These are phyloP conservation scores for Lactarius sp. DNA, from an alignment of 768 basidiomycete species.

Conservation along the genomic window DNA sequence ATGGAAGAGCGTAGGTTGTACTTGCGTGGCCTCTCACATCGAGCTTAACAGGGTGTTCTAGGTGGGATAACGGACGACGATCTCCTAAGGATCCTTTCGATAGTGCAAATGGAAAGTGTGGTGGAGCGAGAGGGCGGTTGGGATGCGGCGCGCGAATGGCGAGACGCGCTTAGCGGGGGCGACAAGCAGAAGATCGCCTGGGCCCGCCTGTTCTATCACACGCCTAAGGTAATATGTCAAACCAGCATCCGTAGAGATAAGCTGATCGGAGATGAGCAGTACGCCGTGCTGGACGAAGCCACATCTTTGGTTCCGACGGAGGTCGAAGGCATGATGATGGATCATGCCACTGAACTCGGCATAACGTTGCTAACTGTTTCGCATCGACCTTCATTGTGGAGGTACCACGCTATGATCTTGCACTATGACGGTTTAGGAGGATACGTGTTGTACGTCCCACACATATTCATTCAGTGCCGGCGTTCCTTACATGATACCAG, in stretches of 20 bases:
- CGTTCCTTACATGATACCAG: conserved; percentile 37
- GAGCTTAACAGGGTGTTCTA: conserved; percentile 27
- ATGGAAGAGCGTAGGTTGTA: conserved; percentile 61
- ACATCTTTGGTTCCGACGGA: conserved; percentile 91
- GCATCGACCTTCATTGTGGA: conserved; percentile 92
- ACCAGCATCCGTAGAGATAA: not conserved
- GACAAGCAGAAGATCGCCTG: conserved; percentile 98
- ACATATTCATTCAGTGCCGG: not conserved
- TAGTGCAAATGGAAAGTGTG: conserved; percentile 80
- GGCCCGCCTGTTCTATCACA: conserved; percentile 94
- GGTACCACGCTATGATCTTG: conserved; percentile 82
- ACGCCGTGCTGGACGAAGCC: conserved; percentile 95
- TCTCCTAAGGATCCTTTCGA: conserved; percentile 61
- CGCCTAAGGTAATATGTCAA: conserved; percentile 62
- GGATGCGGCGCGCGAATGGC: conserved; percentile 87
- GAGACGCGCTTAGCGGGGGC: conserved; percentile 88
- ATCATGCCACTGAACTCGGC: conserved; percentile 76
- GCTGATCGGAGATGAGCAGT: conserved; percentile 44
- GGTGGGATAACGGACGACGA: conserved; percentile 73
- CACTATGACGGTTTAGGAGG: conserved; percentile 94
- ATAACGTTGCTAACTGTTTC: conserved; percentile 95
- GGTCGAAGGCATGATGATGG: conserved; percentile 94
- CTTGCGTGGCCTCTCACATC: not conserved
- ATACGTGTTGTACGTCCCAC: conserved; percentile 77
- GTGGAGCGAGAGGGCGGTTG: conserved; percentile 97